Conservation (phyloP, 2,329 filamentous ascomycete species). For the Nannizzia gypsea region DNA sequence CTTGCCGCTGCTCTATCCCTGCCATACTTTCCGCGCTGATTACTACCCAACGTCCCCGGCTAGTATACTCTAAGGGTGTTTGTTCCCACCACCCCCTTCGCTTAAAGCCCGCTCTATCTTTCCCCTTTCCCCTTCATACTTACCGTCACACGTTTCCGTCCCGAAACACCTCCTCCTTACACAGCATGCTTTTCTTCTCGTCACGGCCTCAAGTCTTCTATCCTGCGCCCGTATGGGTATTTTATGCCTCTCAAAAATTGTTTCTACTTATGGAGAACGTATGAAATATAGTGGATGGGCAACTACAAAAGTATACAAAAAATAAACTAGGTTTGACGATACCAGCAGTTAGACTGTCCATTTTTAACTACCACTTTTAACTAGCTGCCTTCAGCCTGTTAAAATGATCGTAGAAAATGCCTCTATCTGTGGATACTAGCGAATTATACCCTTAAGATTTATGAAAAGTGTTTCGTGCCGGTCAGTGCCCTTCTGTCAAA, state of each 20-base stretch:
- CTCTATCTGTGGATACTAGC: background rate
- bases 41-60: background rate
- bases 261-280: conserved; percentile 5
- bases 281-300: conserved; percentile 7
- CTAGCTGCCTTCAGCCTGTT: background rate
- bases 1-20: background rate
- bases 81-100: background rate
- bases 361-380: background rate
- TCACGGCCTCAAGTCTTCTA: background rate
- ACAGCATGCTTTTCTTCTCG: background rate
- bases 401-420: background rate
- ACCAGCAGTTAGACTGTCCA: background rate
- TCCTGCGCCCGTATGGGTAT: conserved; percentile 1
- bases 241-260: conserved; percentile 6
- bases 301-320: conserved; percentile 8
- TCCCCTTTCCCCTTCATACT: background rate
- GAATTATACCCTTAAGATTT: background rate
- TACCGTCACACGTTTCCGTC: background rate
- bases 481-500: too few relatives aligned
- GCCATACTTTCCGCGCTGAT: conserved; percentile 1
- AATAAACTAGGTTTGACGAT: conserved; percentile 3
- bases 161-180: background rate
- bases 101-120: too few relatives aligned
- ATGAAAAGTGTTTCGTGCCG: too few relatives aligned
- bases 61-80: background rate